Base-by-base conservation (phyloP, 1,284 basidiomycete species). In the Golubevia sp. region DNA sequence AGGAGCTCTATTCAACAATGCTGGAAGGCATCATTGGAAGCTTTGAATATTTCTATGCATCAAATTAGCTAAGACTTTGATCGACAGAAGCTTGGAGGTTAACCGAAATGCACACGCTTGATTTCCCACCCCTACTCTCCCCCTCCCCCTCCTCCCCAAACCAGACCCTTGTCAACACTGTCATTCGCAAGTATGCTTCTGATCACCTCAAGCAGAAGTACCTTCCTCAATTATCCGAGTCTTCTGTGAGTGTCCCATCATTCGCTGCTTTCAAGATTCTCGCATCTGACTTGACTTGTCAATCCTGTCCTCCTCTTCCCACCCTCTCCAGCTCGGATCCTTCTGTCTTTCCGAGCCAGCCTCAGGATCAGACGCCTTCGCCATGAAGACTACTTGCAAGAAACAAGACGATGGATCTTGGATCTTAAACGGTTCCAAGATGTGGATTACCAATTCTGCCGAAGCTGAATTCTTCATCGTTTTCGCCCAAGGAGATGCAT, bases 361-460 rank as follows among this genome's bases (percentile, higher is more conserved):
- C 0, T 94, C 94, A 13, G 97, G 96, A 3, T 97, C 94, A 8
- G 96, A 99, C 82, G 96, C 96, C 0, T 99, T 99, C 82, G 94
- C 94, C 0, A 87, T 99, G 59, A 93, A 97, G 85, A 96, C 97
- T 1, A 93, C 94, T 38, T 91, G 88, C 85, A 93, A 92, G 84
- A 91, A 93, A 66, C 90, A 90, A 23, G 89, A 91, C 77, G 85
- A 92, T 72, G 86, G 86, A 58, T 85, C 85, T 73, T 97, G 91
- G 88, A 87, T 93, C 30, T 84, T 98, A 67, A 96, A 95, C 77
- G 96, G 96, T 44, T 92, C 92, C 71, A 99, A 99, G 88, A 96
- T 97, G 94, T 86, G 68, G 74, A 85, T 82, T 70, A 83, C 80
- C 67, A 83, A 83, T 74, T 67, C 52, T 38, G 71, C 69, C 63